Evolutionary conservation across 768 basidiomycete species (phyloP), one percentile per base, ranked within the genome.

Genomic region (Termitomyces sp.): DNA sequence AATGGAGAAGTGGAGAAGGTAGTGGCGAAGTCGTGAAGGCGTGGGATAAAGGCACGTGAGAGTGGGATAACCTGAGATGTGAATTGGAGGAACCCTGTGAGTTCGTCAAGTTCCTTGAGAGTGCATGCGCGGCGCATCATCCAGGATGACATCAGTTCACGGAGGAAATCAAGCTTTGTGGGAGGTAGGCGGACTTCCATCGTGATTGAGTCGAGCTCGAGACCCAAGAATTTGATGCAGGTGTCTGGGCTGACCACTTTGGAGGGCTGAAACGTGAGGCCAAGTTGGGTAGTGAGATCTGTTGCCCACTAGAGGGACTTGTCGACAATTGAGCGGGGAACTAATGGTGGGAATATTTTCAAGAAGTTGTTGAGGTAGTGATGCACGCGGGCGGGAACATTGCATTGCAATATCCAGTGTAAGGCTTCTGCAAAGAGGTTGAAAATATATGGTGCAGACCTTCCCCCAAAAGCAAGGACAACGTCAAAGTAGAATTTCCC

Each of bases 291-390:
- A 1, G 6, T 5, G 3, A 47, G 26, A 3, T 28, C 8, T 6
- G 8, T 9, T 3, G 45, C 26, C 16, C 28, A 47, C 0, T 4
- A 0, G 14, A 47, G 26, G 8, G 26, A n/a, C n/a, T n/a, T n/a
- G n/a, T n/a, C n/a, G n/a, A n/a, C n/a, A n/a, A n/a, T n/a, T n/a
- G n/a, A n/a, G n/a, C n/a, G n/a, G n/a, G n/a, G n/a, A n/a, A n/a
- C n/a, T n/a, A n/a, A n/a, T n/a, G n/a, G n/a, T n/a, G n/a, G n/a
- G n/a, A n/a, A 46, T 3, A 46, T 46, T 14, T 14, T 16, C 1
- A 75, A 66, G 54, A 75, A 76, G 44, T 75, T 69, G 44, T 77
- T 69, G 1, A 76, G 65, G 50, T 73, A 75, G 44, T 75, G 73
- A 7, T 64, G 63, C 1, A 75, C 54, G 13, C 9, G 12, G 0